Base-by-base conservation (phyloP, 75 land plant species). In the Chamaecyparis obtusa region DNA sequence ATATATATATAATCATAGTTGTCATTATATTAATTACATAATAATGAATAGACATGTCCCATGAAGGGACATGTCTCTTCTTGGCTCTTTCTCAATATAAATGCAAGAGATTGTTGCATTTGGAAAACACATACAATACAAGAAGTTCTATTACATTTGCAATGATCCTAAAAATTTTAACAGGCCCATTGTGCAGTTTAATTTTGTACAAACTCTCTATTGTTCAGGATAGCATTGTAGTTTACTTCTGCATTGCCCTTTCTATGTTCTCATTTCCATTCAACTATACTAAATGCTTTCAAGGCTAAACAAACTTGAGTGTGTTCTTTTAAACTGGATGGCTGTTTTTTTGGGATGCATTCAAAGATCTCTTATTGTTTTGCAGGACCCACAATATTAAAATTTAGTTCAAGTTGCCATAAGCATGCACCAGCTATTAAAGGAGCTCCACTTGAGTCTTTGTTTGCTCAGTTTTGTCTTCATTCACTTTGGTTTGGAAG, bases 401-500 rank as follows among this genome's bases (percentile, higher is more conserved):
- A 89, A 86, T 87, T 82, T 87, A 88, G 86, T 54, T 71, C 88
- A 17, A 87, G 69, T 39, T 90, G 91, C 46, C 94, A 91, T 87
- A 91, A 89, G 78, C 84, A 79, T 87, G 93, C 96, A 85, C 91
- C 90, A 69, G 87, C 86, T 54, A 91, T 98, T 30, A 98, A 98
- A 90, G 99, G 96, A 67, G 99, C 99, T 54, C 97, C 97, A 30
- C 87, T 94, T 60, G 89, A 89, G 21, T 98, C 99, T 1, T 93
- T 98, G n/a, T 97, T 98, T 95, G 93, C 95, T 39, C 96, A 95
- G 87, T 98, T 95, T 88, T 97, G 97, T 90, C 90, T 98, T 76
- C 99, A 97, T 86, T 87, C 96, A 30, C 91, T 98, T 51, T 97
- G 96, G 96, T 94, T 98, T 91, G 99, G 99, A 44, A 91, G 87